Base-by-base conservation (phyloP, 192 early-diverging fungal species). In the Coemansia sp. region DNA sequence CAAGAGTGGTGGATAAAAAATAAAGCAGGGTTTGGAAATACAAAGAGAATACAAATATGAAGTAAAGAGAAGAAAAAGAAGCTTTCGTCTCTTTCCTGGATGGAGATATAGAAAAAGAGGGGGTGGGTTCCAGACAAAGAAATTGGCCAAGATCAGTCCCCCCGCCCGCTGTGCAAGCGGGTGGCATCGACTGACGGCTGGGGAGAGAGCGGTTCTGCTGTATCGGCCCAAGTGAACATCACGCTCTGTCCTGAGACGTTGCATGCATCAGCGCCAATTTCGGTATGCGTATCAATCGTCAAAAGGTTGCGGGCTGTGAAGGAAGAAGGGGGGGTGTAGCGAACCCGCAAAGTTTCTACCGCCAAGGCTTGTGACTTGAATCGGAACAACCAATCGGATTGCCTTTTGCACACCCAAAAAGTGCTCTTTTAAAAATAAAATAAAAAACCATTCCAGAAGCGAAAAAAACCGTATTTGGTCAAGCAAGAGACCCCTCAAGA, bases 391-490 rank as follows among this genome's bases (percentile, higher is more conserved):
- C 58, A 29, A 43, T 20, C 32, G 36, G 40, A 63, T 17, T 8
- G 49, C 9, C 38, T 40, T 40, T 4, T 9, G 32, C 41, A 15
- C 40, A 33, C n/a, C 42, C 7, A 45, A 45, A 45, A 45, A 17
- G 42, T 5, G 42, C 42, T 13, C 42, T 45, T 45, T 45, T 17
- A 45, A 45, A 45, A n/a, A n/a, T n/a, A n/a, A n/a, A n/a, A n/a
- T n/a, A n/a, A n/a, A 45, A 45, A 13, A 40, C 38, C 38, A 40
- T 4, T 40, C 38, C 60, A 53, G 48, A 53, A 52, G 29, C 40
- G 48, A 61, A 49, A 61, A 49, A 48, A 62, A 5, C 38, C 38
- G 11, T 40, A 10, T 58, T 56, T 29, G 25, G 32, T 1, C 54
- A 19, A 17, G 20, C 38, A 10, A 10, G 29, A 29, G 29, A 29